Evolutionary conservation across 306 rosid species (phyloP).

Genomic region (Vigna trinervia): DNA sequence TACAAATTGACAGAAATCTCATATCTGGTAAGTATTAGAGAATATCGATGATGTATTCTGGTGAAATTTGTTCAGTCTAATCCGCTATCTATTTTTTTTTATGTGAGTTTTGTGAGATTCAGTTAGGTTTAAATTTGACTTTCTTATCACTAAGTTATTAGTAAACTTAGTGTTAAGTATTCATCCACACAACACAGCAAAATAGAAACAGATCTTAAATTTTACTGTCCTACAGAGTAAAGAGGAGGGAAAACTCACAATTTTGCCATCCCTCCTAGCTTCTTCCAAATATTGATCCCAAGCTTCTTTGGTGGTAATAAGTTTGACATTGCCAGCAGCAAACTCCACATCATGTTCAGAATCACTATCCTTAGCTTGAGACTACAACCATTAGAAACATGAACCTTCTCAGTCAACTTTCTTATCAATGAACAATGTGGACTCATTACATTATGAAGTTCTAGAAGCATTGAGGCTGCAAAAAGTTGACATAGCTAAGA

Average conservation of each 20-base stretch:
- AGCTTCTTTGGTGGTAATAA: conserved; percentile 74
- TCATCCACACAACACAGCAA: conserved; percentile 33
- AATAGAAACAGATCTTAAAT: conserved; percentile 23
- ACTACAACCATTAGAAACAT: conserved; percentile 54
- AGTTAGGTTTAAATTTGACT: no score
- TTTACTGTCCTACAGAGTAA: conserved; percentile 14
- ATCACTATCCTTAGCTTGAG: conserved; percentile 50
- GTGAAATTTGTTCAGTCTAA: no score
- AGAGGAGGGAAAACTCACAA: conserved; percentile 60
- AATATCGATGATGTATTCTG: no score
- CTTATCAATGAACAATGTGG: conserved; percentile 19
- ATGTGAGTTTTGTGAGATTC: no score
- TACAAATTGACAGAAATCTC: no score
- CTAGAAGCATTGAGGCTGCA: conserved; percentile 31
- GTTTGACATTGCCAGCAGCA: conserved; percentile 73
- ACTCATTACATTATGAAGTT: conserved; percentile 9
- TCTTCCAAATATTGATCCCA: conserved; percentile 93
- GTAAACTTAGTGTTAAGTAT: background rate
- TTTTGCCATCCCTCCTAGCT: conserved; percentile 79
- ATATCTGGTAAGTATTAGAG: no score
- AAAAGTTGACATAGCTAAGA: conserved; percentile 27
- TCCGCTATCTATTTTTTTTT: no score
- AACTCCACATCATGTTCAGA: conserved; percentile 71
- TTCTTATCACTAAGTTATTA: background rate
- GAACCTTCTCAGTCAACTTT: conserved; percentile 42